Conservation (phyloP, 306 rosid genomes). For the Dryas alaskensis region DNA sequence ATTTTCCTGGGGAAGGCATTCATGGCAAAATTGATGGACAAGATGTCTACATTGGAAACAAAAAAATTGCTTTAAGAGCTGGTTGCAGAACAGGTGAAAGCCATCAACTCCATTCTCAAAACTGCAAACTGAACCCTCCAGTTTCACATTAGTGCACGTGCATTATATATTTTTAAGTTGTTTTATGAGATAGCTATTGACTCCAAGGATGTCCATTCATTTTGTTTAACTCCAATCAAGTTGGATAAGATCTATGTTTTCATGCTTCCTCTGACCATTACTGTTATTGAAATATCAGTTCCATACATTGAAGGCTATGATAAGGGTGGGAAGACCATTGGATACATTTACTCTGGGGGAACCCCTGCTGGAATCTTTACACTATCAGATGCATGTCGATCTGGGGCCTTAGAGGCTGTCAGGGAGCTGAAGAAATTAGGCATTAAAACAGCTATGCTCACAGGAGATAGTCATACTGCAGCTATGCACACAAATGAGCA, state of each 20-base stretch:
- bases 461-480: conserved; percentile 75
- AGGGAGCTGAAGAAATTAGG: conserved; percentile 59
- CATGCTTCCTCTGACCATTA: not conserved
- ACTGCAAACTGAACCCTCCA: too few relatives aligned
- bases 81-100: conserved; percentile 57
- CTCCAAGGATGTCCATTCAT: too few relatives aligned
- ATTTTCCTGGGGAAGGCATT: conserved; percentile 90
- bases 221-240: too few relatives aligned
- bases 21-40: conserved; percentile 64
- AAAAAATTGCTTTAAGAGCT: conserved; percentile 62
- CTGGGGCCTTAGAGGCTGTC: conserved; percentile 74
- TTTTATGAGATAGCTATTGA: too few relatives aligned
- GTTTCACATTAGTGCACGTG: too few relatives aligned
- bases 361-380: conserved; percentile 59
- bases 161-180: too few relatives aligned
- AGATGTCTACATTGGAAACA: conserved; percentile 72
- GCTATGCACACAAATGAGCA: conserved; percentile 75
- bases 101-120: not conserved
- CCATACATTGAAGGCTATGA: conserved; percentile 45
- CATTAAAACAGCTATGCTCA: conserved; percentile 83
- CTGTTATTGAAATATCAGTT: conserved; percentile 37
- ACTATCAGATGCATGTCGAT: conserved; percentile 73
- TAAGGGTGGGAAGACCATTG: conserved; percentile 65
- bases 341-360: conserved; percentile 62
- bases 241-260: too few relatives aligned